These are phyloP conservation scores for Mycoemilia scoparia DNA, from an alignment of 192 early-diverging fungal species.

Conservation along the genomic window DNA sequence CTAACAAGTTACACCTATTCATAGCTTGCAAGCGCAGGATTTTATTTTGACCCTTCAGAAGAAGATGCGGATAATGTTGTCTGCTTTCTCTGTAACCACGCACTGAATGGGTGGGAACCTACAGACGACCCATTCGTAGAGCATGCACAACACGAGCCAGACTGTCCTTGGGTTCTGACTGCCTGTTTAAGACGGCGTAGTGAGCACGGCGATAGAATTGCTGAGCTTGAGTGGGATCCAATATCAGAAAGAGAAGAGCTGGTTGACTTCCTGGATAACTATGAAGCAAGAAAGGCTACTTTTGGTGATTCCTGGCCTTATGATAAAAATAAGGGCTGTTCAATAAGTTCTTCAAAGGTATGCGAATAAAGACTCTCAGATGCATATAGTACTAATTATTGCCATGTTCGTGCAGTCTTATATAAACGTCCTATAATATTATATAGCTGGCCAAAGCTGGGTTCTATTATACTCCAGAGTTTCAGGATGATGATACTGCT, in stretches of 20 bases:
- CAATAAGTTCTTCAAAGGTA: too few relatives aligned
- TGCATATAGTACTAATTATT: too few relatives aligned
- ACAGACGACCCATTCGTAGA: conserved; percentile 29
- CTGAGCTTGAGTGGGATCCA: conserved; percentile 13
- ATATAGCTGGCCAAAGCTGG: conserved; percentile 24
- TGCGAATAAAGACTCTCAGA: too few relatives aligned
- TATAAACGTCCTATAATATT: too few relatives aligned
- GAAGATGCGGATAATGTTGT: conserved; percentile 26
- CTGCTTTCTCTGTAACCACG: conserved; percentile 28
- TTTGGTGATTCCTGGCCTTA: conserved; percentile 23
- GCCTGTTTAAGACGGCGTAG: conserved; percentile 17
- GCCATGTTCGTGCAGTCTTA: too few relatives aligned
- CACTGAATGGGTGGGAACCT: conserved; percentile 27
- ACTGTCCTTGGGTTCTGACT: conserved; percentile 19
- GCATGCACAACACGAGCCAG: conserved; percentile 19
- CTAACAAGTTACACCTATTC: too few relatives aligned
- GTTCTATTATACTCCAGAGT: conserved; percentile 27
- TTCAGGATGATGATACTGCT: conserved; percentile 17
- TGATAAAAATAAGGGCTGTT: conserved; percentile 13
- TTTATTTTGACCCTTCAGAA: conserved; percentile 26
- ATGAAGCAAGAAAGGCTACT: conserved; percentile 8
- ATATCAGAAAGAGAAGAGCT: conserved; percentile 1
- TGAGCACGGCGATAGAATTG: conserved; percentile 10
- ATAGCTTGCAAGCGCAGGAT: conserved; percentile 24
- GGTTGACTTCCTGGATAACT: conserved; percentile 6